phyloP scores from a whole-genome alignment of 2,329 filamentous ascomycete genomes.

The Leptographium wingfieldii region DNA sequence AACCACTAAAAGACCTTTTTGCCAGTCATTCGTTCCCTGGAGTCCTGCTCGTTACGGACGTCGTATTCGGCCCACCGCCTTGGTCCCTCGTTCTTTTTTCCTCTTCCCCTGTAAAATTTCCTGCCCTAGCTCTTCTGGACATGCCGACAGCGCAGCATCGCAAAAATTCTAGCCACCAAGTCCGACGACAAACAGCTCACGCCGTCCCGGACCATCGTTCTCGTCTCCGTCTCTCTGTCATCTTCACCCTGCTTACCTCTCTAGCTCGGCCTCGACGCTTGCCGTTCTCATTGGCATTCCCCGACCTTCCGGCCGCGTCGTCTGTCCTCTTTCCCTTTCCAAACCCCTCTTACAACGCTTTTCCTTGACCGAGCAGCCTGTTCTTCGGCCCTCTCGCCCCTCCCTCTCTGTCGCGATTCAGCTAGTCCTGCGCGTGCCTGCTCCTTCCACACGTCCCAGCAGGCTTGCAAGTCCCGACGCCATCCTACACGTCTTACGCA shows the following conservation, averaged over 20 bases:
- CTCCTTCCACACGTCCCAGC: not conserved
- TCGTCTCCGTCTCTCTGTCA: not conserved
- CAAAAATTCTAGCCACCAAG: constrained; percentile 5
- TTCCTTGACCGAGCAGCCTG: not conserved
- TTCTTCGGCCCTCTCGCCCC: not conserved
- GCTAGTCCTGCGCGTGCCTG: no score
- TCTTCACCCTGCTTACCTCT: not conserved
- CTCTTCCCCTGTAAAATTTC: not conserved
- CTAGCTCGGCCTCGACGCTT: not conserved
- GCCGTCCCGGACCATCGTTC: not conserved
- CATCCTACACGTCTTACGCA: no score
- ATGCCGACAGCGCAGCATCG: constrained; percentile 7
- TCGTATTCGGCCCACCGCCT: not conserved
- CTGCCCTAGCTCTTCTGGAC: constrained; percentile 1
- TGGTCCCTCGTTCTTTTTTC: not conserved
- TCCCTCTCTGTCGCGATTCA: not conserved
- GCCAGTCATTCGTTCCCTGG: not conserved
- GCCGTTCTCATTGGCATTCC: not conserved
- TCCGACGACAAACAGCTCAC: not conserved
- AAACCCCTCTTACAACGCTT: not conserved
- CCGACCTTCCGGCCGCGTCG: not conserved
- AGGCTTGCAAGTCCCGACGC: no score
- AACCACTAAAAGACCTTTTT: not conserved
- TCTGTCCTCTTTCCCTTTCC: not conserved
- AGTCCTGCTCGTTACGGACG: not conserved